These are phyloP conservation scores for Heterobasidion occidentale DNA, from an alignment of 1,284 basidiomycete genomes.

Conservation along the genomic window DNA sequence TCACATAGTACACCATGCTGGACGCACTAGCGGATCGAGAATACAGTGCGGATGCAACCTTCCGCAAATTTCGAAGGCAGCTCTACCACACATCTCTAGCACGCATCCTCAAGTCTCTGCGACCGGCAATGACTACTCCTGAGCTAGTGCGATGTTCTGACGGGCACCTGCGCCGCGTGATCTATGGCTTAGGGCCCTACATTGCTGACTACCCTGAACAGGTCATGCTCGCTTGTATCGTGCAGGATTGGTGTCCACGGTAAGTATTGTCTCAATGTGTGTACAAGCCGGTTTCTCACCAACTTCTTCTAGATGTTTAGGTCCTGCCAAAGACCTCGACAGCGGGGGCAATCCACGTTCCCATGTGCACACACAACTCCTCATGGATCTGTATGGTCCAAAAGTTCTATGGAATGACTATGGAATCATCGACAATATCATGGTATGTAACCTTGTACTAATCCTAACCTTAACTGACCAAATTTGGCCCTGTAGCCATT, in stretches of 20 bases:
- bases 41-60: background rate
- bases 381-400: background rate
- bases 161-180: too few species aligned
- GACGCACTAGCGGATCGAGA: too few species aligned
- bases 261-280: background rate
- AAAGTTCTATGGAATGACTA: background rate
- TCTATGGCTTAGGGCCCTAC: too few species aligned
- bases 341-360: background rate
- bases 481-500: slow-evolving; percentile 20
- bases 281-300: too few species aligned
- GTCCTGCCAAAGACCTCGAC: background rate
- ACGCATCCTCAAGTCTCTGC: too few species aligned
- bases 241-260: slow-evolving; percentile 2
- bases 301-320: background rate
- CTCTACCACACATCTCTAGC: too few species aligned
- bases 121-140: too few species aligned
- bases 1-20: background rate
- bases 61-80: background rate
- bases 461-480: background rate
- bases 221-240: too few species aligned
- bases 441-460: background rate
- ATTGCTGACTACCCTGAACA: too few species aligned
- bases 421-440: background rate
- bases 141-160: too few species aligned
- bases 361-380: background rate